Evolutionary conservation across 2,329 filamentous ascomycete species (phyloP).

Genomic region (Cercospora sp.): DNA sequence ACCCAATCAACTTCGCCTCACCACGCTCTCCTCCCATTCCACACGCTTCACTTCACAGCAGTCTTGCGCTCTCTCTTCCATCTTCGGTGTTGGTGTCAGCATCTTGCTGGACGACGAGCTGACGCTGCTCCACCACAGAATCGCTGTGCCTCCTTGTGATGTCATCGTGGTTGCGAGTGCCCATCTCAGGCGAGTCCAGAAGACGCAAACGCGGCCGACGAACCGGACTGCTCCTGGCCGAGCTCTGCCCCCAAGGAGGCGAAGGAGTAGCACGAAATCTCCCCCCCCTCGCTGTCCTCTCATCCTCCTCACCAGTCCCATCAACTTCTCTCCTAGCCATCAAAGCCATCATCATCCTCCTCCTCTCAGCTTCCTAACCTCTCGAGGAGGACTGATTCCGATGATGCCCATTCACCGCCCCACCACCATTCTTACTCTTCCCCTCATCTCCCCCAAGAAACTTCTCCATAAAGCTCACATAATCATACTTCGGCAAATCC

Average conservation of each 20-base stretch:
- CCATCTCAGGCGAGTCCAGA: neutral
- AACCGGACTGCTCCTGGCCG: neutral
- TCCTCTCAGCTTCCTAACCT: neutral
- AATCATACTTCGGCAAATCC: slow-evolving; percentile 86
- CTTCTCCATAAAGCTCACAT: slow-evolving; percentile 95
- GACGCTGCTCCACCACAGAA: neutral
- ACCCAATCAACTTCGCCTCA: neutral
- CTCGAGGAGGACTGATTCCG: neutral
- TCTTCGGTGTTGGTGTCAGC: neutral
- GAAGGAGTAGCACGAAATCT: neutral
- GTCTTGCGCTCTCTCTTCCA: slow-evolving; percentile 9
- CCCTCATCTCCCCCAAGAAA: slow-evolving; percentile 39
- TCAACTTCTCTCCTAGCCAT: neutral
- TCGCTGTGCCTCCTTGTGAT: neutral
- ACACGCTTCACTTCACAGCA: neutral
- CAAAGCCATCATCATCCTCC: neutral
- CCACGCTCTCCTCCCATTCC: neutral
- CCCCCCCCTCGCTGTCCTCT: neutral
- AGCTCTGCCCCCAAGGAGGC: neutral
- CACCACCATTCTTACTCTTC: slow-evolving; percentile 4
- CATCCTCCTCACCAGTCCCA: neutral
- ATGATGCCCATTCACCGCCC: slow-evolving; percentile 20
- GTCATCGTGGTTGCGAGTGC: neutral
- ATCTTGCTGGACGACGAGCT: neutral
- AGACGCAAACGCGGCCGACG: neutral